Evolutionary conservation across 441 rosid species (phyloP), one percentile per base, ranked within the genome.

Genomic region (Corymbia calophylla): DNA sequence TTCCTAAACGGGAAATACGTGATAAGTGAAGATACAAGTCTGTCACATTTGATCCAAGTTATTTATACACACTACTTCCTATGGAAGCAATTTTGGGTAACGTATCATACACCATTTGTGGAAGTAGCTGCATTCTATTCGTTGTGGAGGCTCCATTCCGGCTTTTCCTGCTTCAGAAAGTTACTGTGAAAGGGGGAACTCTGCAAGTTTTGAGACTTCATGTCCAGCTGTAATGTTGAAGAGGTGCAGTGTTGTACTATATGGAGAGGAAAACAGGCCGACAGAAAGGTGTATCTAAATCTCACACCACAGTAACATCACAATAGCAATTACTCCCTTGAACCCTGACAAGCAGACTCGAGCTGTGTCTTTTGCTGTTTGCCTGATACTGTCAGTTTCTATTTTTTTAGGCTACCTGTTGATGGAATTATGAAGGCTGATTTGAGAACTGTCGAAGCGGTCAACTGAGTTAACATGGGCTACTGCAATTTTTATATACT

Each of bases 1-100:
- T 97, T 56, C 99, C 99, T 1, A 98, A 94, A 88, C 93, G 93
- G 92, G 99, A 97, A 92, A 66, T 94, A 88, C 98, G 93, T n/a
- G 97, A 96, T 86, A 96, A 95, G 93, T 98, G 92, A 94, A 86
- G 87, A 89, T 25, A 62, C 77, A 60, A 39, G 62, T 35, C 64
- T 27, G 21, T n/a, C 17, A 13, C 87, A 86, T 27, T 47, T 51
- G 18, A 53, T 55, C 64, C 47, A 35, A 64, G 39, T 87, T 80
- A 84, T 87, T 54, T 51, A 49, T 81, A 44, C 66, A 87, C 84
- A 32, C 54, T 51, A 77, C 84, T 77, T 77, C 87, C 87, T 55
- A n/a, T 18, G 87, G 84, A 77, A 77, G n/a, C 51, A 77, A 77
- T 77, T 44, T 77, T 77, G 84, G 84, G 84, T 23, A 44, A 44